Evolutionary conservation across 2,329 filamentous ascomycete genomes (phyloP).

Genomic region (Calonectria hawksworthii): DNA sequence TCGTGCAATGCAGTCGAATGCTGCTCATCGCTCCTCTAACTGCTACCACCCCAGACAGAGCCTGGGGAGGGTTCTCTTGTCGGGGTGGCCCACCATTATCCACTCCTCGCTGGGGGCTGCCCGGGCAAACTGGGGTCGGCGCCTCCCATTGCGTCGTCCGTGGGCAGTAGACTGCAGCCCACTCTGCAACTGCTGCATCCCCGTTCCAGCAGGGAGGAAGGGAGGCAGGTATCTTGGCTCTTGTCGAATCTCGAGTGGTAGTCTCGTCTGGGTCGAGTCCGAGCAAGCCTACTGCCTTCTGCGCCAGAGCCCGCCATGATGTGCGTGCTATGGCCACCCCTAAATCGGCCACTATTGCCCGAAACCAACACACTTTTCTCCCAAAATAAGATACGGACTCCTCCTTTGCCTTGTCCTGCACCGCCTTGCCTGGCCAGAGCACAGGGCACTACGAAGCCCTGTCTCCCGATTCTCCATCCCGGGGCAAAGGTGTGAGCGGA

Average conservation of each 20-base stretch:
- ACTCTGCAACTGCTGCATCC: constrained; percentile 35
- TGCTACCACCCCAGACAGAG: constrained; percentile 12
- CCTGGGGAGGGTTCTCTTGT: constrained; percentile 15
- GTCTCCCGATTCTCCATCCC: not conserved
- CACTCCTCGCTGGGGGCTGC: constrained; percentile 36
- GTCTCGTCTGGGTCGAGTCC: not conserved
- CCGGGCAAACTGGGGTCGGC: constrained; percentile 45
- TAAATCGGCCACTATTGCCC: not conserved
- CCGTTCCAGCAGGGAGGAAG: constrained; percentile 23
- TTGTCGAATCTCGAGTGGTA: not conserved
- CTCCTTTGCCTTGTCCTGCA: constrained; percentile 10
- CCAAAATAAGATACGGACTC: constrained; percentile 11
- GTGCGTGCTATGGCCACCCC: constrained; percentile 8
- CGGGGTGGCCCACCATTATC: constrained; percentile 23
- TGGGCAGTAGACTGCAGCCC: constrained; percentile 34
- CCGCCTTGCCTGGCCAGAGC: not conserved
- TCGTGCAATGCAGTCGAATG: not conserved
- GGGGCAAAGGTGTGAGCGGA: not conserved
- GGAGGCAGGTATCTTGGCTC: not conserved
- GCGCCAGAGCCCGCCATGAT: not conserved
- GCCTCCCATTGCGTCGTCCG: constrained; percentile 38
- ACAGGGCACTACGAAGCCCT: constrained; percentile 9
- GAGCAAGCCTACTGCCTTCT: not conserved
- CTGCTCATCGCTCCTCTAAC: not conserved
- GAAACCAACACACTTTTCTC: not conserved